phyloP scores from a whole-genome alignment of 2,329 filamentous ascomycete species.

The Hypocreales sp. region DNA sequence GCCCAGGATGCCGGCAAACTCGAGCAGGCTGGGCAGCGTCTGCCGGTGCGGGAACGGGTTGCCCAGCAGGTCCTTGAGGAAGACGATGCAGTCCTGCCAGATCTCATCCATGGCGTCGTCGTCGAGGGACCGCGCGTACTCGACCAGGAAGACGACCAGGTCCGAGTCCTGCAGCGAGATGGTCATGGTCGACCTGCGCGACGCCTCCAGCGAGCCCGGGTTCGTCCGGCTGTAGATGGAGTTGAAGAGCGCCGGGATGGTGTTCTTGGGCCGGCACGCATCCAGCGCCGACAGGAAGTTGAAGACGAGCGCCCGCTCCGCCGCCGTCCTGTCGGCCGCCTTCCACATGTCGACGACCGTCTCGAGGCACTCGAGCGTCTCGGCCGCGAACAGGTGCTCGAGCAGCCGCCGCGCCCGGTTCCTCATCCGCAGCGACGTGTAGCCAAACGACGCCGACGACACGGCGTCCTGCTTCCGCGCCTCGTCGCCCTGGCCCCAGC shows the following conservation, averaged over 20 bases:
- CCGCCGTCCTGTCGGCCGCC: conserved; percentile 27
- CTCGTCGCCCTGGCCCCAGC: conserved; percentile 62
- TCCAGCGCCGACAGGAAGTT: conserved; percentile 82
- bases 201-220: conserved; percentile 59
- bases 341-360: conserved; percentile 80
- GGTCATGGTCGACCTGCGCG: conserved; percentile 75
- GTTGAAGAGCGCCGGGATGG: conserved; percentile 88
- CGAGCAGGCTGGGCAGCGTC: conserved; percentile 69
- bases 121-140: conserved; percentile 79
- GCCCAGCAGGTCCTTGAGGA: conserved; percentile 73
- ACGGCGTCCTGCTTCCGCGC: conserved; percentile 42
- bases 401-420: conserved; percentile 77
- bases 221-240: conserved; percentile 92
- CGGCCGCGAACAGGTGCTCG: conserved; percentile 84
- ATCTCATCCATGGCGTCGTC: conserved; percentile 98
- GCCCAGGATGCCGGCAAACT: conserved; percentile 79
- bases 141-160: conserved; percentile 74
- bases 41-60: conserved; percentile 94
- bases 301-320: conserved; percentile 51
- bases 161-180: conserved; percentile 72
- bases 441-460: conserved; percentile 70
- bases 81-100: conserved; percentile 86
- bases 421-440: conserved; percentile 80
- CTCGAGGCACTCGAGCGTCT: conserved; percentile 85
- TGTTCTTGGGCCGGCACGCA: conserved; percentile 78